Evolutionary conservation across 768 basidiomycete genomes (phyloP), one percentile per base, ranked within the genome.

Genomic region (Cystoderma amianthinum): DNA sequence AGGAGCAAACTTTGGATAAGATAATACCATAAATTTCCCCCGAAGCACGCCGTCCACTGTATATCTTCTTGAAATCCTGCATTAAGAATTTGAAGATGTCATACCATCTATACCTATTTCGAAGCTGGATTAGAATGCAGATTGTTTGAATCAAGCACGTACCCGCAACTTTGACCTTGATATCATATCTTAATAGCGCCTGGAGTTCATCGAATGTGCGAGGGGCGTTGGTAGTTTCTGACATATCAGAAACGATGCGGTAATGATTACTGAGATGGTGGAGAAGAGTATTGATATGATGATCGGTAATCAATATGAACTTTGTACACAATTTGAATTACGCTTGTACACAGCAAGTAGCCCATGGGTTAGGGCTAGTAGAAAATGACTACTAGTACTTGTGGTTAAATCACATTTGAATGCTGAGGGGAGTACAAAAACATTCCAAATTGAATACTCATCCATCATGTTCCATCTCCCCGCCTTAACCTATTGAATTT

Each of bases 101-200:
- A 53, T 57, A 88, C 87, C 87, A 56, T 90, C 87, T 42, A 90
- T 70, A 12, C 71, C 65, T 68, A 33, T 12, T 24, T 11, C 12
- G 13, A 13, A n/a, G 17, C 17, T 23, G 12, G 17, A 2, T 18
- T 20, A 12, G 2, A 21, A n/a, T 15, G n/a, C 19, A 21, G 17
- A 10, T 38, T 7, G 15, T 2, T 21, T 13, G 11, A 30, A 16
- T 28, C 34, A 20, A 34, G 7, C 20, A 62, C 79, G 46, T 39
- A 90, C 93, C 93, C 39, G 91, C 94, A 21, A 97, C 88, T 65
- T 96, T 95, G 53, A 97, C 80, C 63, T 95, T 96, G 55, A 64
- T 75, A 57, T 94, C 90, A 51, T 71, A 2, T 24, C 50, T 43
- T 39, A 95, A 64, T 11, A 79, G 54, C 3, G 52, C 25, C 44